Percentiles rank a stretch among this genome's conserved stretches.
Evolutionary conservation across 805 yeast genomes (phyloP).

Genomic region (Candida glaebosa): DNA sequence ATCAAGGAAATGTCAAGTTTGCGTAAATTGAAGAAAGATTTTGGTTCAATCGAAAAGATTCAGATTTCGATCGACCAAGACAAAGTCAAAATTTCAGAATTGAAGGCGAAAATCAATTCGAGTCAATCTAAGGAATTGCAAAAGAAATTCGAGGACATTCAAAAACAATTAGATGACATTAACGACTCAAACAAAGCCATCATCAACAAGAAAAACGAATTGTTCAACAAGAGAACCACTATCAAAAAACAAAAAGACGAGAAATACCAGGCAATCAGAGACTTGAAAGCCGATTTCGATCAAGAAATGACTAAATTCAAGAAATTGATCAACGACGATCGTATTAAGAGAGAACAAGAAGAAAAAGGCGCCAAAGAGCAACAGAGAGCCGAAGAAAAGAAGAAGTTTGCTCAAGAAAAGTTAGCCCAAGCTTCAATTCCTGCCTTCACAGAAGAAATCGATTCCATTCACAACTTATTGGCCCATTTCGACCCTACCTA

Average conservation of each 20-base stretch:
- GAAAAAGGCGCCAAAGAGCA: slow-evolving; percentile 53
- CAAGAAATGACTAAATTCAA: slow-evolving; percentile 70
- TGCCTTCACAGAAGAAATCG: slow-evolving; percentile 79
- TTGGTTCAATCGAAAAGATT: slow-evolving; percentile 64
- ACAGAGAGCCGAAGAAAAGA: slow-evolving; percentile 50
- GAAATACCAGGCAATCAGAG: slow-evolving; percentile 61
- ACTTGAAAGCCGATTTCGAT: slow-evolving; percentile 70
- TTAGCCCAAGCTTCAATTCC: slow-evolving; percentile 75
- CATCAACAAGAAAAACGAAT: slow-evolving; percentile 61
- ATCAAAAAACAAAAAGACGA: slow-evolving; percentile 67
- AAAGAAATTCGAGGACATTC: slow-evolving; percentile 62
- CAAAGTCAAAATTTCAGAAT: slow-evolving; percentile 67
- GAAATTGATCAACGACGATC: slow-evolving; percentile 64
- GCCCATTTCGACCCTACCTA: slow-evolving; percentile 73
- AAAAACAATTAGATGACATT: slow-evolving; percentile 67
- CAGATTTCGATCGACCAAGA: slow-evolving; percentile 80
- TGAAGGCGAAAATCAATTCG: slow-evolving; percentile 63
- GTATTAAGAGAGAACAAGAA: slow-evolving; percentile 63
- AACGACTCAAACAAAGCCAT: slow-evolving; percentile 55
- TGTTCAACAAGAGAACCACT: slow-evolving; percentile 64
- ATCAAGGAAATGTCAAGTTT: slow-evolving; percentile 83
- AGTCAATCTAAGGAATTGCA: slow-evolving; percentile 64
- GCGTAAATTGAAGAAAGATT: slow-evolving; percentile 78
- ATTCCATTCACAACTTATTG: slow-evolving; percentile 69
- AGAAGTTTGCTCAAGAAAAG: slow-evolving; percentile 59